A percentile compares a stretch with the other conserved stretches of the same genome.
These are phyloP conservation scores for Teratosphaeria zuluensis DNA, from an alignment of 2,329 filamentous ascomycete species.

Conservation along the genomic window DNA sequence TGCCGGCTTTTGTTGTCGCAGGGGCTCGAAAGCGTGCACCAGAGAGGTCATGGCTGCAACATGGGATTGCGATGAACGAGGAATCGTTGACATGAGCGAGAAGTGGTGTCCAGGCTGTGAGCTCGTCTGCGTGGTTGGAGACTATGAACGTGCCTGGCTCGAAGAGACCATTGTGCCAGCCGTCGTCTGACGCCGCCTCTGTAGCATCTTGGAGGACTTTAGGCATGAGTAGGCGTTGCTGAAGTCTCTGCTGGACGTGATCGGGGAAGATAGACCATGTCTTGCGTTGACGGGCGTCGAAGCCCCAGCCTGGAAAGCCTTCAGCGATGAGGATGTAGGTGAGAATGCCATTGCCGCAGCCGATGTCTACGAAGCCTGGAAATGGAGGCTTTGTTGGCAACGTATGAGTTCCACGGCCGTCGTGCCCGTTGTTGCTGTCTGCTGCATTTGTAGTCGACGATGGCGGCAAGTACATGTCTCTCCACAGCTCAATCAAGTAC, in stretches of 20 bases:
- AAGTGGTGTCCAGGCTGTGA: constrained; percentile 91
- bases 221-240: constrained; percentile 54
- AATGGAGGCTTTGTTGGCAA: constrained; percentile 38
- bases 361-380: constrained; percentile 89
- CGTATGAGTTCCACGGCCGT: constrained; percentile 1
- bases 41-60: constrained; percentile 80
- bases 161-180: constrained; percentile 51
- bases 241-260: constrained; percentile 40
- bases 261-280: constrained; percentile 68
- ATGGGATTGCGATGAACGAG: constrained; percentile 88
- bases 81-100: constrained; percentile 65
- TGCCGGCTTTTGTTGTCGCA: constrained; percentile 6
- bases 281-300: constrained; percentile 77
- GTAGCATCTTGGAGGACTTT: constrained; percentile 26
- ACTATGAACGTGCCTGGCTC: constrained; percentile 73
- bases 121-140: constrained; percentile 92
- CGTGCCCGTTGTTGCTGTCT: background rate
- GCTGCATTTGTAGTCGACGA: constrained; percentile 1
- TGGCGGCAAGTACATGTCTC: constrained; percentile 57
- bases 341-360: constrained; percentile 87
- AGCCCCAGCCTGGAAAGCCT: constrained; percentile 79
- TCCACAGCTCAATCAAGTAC: constrained; percentile 88
- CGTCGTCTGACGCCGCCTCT: background rate
- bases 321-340: constrained; percentile 73
- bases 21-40: constrained; percentile 63